Evolutionary conservation across 2,329 filamentous ascomycete species (phyloP).

Genomic region (Trichophyton rubrum): DNA sequence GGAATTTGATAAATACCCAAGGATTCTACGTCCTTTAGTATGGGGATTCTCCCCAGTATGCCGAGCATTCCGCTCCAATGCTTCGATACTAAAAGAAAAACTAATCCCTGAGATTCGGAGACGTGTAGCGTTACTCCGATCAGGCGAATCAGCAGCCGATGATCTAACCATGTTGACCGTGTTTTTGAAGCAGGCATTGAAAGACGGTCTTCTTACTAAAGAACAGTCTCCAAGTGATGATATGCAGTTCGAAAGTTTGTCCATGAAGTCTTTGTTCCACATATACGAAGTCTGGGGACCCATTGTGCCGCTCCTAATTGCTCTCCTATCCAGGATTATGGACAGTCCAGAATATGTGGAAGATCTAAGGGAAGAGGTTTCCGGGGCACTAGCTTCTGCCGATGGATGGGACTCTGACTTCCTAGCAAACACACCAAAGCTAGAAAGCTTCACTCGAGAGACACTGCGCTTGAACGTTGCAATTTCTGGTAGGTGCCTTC

Average conservation of each 20-base stretch:
- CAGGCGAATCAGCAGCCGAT: background rate
- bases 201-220: background rate
- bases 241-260: background rate
- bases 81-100: background rate
- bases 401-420: background rate
- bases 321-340: background rate
- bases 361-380: background rate
- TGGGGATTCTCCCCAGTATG: background rate
- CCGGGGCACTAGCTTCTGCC: background rate
- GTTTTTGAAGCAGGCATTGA: background rate
- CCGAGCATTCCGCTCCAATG: background rate
- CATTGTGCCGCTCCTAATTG: background rate
- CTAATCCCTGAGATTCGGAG: background rate
- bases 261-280: background rate
- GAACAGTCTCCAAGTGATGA: background rate
- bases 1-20: background rate
- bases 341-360: background rate
- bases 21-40: background rate
- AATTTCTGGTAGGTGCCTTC: background rate
- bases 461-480: background rate
- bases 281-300: background rate
- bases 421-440: background rate
- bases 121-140: background rate
- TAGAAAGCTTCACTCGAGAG: slow-evolving; percentile 1
- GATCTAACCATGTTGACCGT: background rate